Percentiles rank a stretch among this genome's conserved stretches.
Conservation (phyloP, 2,329 filamentous ascomycete species). For the Fusarium veterinarium region DNA sequence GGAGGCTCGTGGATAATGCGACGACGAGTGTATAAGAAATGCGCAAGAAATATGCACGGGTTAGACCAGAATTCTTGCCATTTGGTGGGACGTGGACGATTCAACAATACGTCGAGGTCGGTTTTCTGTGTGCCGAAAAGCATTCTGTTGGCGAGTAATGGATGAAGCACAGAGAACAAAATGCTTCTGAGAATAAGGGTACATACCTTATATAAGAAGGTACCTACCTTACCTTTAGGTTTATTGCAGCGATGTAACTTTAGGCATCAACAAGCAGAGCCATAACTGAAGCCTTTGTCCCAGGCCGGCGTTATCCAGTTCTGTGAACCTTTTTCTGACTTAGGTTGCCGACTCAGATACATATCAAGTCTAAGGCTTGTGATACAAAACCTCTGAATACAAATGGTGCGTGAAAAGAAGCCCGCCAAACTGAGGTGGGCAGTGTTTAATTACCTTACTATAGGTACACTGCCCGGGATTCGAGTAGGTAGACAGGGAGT, state of each 20-base stretch:
- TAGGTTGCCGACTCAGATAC: too few species aligned
- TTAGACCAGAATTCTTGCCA: slow-evolving; percentile 14
- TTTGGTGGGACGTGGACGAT: slow-evolving; percentile 5
- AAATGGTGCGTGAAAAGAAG: too few species aligned
- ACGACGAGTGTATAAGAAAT: slow-evolving; percentile 6
- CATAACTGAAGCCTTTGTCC: background rate
- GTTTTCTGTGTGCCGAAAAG: background rate
- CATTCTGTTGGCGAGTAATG: background rate
- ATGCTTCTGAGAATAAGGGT: too few species aligned
- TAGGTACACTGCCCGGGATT: too few species aligned
- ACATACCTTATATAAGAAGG: background rate
- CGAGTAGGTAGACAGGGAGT: background rate
- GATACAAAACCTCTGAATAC: background rate
- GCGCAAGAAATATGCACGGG: slow-evolving; percentile 8
- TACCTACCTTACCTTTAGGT: background rate
- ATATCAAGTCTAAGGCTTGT: background rate
- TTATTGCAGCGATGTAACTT: background rate
- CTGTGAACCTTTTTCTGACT: too few species aligned
- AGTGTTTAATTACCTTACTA: background rate
- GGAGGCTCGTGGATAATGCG: background rate
- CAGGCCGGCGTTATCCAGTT: background rate
- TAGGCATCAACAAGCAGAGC: background rate
- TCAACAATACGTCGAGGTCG: slow-evolving; percentile 4
- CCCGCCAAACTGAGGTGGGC: background rate
- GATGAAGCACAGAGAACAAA: background rate